Evolutionary conservation across 129 eudicot species (phyloP).

Genomic region (Heracleum sosnowskyi): DNA sequence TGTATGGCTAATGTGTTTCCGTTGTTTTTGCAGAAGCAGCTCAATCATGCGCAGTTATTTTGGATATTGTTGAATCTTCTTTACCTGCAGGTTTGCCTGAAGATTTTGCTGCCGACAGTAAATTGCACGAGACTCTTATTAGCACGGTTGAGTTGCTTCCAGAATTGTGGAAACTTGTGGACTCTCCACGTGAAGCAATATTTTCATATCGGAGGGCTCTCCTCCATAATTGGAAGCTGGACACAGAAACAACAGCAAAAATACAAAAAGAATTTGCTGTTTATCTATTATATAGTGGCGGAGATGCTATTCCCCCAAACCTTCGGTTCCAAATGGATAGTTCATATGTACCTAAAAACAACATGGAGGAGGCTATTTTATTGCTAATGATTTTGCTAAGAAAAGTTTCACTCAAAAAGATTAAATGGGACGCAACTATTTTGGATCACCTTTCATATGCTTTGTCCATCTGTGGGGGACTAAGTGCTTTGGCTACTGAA

Average conservation of each 20-base stretch:
- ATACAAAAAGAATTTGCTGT: conserved; percentile 75
- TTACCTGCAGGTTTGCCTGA: conserved; percentile 90
- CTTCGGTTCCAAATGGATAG: conserved; percentile 58
- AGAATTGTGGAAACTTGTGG: conserved; percentile 72
- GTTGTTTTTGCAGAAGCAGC: conserved; percentile 80
- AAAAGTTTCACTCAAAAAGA: conserved; percentile 42
- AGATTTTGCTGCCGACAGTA: conserved; percentile 64
- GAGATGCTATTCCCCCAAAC: conserved; percentile 60
- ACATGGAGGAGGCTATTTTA: conserved; percentile 80
- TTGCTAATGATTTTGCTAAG: conserved; percentile 61
- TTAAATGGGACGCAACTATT: conserved; percentile 86
- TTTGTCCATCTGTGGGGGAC: conserved; percentile 54
- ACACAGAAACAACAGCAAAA: conserved; percentile 51
- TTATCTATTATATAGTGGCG: conserved; percentile 83
- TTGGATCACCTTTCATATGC: conserved; percentile 84
- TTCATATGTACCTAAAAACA: conserved; percentile 68
- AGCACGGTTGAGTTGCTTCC: conserved; percentile 92
- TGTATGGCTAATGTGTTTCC: conserved; percentile 23
- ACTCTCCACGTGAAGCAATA: conserved; percentile 63
- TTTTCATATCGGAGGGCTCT: conserved; percentile 72
- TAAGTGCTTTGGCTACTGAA: conserved; percentile 49
- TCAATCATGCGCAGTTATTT: conserved; percentile 77
- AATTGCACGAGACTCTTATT: conserved; percentile 81
- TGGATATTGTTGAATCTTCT: conserved; percentile 88
- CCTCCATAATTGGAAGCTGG: conserved; percentile 76